phyloP scores from a whole-genome alignment of 2,329 filamentous ascomycete species.

The Verticillium tricorpus region DNA sequence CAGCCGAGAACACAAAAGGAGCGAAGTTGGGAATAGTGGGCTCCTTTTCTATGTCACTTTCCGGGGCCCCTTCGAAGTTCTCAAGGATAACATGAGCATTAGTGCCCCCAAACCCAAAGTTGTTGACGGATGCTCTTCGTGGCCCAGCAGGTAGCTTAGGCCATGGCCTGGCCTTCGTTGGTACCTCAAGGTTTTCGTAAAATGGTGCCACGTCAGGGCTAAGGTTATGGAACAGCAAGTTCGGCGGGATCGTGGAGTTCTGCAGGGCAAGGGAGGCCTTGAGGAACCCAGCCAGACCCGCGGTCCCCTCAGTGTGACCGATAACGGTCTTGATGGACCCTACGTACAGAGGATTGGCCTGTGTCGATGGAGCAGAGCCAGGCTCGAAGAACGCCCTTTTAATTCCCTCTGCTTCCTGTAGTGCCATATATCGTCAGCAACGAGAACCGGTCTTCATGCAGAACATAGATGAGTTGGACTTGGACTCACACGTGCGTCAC shows the following conservation, averaged over 20 bases:
- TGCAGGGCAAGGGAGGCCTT: conserved; percentile 23
- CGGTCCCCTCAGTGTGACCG: conserved; percentile 30
- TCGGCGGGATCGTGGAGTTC: conserved; percentile 10
- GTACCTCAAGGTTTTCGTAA: conserved; percentile 19
- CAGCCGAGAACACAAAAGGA: conserved; percentile 12
- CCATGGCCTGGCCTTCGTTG: conserved; percentile 17
- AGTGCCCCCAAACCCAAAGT: conserved; percentile 27
- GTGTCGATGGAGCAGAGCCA: conserved; percentile 27
- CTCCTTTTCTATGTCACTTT: background rate
- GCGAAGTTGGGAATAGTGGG: no score
- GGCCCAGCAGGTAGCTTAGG: conserved; percentile 19
- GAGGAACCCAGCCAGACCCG: conserved; percentile 24
- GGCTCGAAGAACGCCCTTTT: conserved; percentile 23
- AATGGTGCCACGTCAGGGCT: conserved; percentile 13
- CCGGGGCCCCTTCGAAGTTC: background rate
- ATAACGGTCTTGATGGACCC: conserved; percentile 33
- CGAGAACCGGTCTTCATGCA: no score
- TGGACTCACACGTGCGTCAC: conserved; percentile 23
- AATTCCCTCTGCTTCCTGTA: background rate
- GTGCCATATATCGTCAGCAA: no score
- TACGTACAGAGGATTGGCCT: conserved; percentile 17
- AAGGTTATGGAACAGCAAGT: conserved; percentile 11
- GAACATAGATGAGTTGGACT: no score
- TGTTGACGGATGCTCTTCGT: conserved; percentile 24
- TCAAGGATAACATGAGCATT: conserved; percentile 15